Percentiles rank a stretch among this genome's conserved stretches.
Conservation (phyloP, 176 grass and related monocot species). For the Musa schizocarpa region DNA sequence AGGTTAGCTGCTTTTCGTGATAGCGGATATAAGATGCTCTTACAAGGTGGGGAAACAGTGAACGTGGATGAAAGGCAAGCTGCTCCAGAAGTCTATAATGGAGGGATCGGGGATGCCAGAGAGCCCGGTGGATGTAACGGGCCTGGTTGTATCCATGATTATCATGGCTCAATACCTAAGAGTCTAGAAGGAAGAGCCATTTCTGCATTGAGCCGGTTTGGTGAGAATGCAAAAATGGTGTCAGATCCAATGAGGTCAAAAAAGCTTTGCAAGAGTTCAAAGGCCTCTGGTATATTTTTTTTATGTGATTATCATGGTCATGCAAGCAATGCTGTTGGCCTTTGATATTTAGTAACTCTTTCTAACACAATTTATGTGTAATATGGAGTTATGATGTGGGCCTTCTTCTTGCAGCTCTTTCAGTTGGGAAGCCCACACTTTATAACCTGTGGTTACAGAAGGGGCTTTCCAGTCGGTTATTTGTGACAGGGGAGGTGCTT, state of each 20-base stretch:
- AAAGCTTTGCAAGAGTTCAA: constrained; percentile 27
- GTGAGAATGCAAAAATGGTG: constrained; percentile 65
- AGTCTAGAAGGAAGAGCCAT: constrained; percentile 84
- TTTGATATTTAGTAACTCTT: not conserved
- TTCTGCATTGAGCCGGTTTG: constrained; percentile 80
- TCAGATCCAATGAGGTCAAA: constrained; percentile 40
- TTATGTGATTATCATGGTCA: not conserved
- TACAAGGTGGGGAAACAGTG: constrained; percentile 81
- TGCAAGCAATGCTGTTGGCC: not conserved
- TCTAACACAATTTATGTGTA: not conserved
- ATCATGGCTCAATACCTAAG: constrained; percentile 33
- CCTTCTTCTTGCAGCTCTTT: not conserved
- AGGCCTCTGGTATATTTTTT: constrained; percentile 29
- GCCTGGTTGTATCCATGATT: constrained; percentile 38
- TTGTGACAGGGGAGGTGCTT: constrained; percentile 66
- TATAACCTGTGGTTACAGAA: constrained; percentile 61
- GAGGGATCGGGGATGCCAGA: constrained; percentile 25
- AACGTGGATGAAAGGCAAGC: constrained; percentile 41
- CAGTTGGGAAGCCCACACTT: constrained; percentile 51
- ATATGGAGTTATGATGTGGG: not conserved
- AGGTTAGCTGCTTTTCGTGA: constrained; percentile 83
- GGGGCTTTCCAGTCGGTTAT: constrained; percentile 56
- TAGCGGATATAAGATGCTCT: constrained; percentile 83
- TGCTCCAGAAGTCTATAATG: constrained; percentile 29
- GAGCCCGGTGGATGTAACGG: constrained; percentile 22